Evolutionary conservation across 1,284 basidiomycete genomes (phyloP).

Genomic region (Meira nashicola): DNA sequence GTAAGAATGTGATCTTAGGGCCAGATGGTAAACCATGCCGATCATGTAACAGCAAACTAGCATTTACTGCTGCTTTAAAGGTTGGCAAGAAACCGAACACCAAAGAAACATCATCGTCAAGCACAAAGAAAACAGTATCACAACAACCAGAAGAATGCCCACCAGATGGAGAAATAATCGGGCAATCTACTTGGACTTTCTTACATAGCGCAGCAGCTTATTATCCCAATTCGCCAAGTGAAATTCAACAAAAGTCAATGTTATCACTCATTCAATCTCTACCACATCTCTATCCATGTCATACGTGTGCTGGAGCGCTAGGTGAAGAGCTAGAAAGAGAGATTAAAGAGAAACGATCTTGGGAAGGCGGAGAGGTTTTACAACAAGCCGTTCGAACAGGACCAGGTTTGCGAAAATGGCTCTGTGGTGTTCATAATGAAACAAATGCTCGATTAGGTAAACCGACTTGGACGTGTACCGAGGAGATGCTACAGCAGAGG

Average conservation of each 20-base stretch:
- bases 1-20: constrained; percentile 32
- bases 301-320: constrained; percentile 39
- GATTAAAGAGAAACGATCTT: constrained; percentile 9
- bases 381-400: constrained; percentile 20
- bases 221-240: constrained; percentile 37
- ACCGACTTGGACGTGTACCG: constrained; percentile 33
- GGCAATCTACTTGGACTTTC: constrained; percentile 45
- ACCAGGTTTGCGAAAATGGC: constrained; percentile 31
- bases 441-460: constrained; percentile 49
- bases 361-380: constrained; percentile 10
- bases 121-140: background rate
- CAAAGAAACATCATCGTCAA: background rate
- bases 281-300: constrained; percentile 46
- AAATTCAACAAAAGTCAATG: constrained; percentile 37
- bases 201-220: constrained; percentile 48
- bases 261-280: constrained; percentile 35
- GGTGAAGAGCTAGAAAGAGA: constrained; percentile 32
- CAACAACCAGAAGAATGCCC: constrained; percentile 25
- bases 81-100: background rate
- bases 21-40: constrained; percentile 52
- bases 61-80: constrained; percentile 45
- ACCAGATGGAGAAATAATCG: constrained; percentile 46
- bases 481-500: constrained; percentile 29
- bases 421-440: constrained; percentile 49
- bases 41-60: constrained; percentile 47